These are phyloP conservation scores for Bacidia rubella DNA, from an alignment of 495 filamentous ascomycete species.

Conservation along the genomic window DNA sequence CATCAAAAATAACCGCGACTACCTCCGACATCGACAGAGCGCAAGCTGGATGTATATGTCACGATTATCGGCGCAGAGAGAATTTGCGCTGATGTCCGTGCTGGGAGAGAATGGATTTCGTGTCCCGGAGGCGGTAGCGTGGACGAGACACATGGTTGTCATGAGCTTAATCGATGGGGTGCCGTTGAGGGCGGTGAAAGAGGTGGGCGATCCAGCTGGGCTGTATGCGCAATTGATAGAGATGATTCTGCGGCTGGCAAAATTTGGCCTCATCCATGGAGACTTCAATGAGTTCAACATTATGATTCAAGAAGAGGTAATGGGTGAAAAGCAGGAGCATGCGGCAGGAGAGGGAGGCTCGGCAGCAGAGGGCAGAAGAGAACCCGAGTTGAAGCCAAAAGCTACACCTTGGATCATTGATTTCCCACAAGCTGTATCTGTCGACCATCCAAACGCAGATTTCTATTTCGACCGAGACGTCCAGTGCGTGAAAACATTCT, in stretches of 20 bases:
- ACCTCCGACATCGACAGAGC: constrained; percentile 65
- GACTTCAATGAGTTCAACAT: constrained; percentile 99
- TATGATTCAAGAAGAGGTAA: constrained; percentile 61
- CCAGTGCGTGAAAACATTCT: constrained; percentile 84
- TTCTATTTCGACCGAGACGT: constrained; percentile 96
- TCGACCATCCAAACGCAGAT: constrained; percentile 81
- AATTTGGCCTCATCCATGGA: constrained; percentile 84
- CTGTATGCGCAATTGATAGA: constrained; percentile 84
- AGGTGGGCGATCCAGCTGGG: constrained; percentile 59
- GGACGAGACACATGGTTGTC: constrained; percentile 86
- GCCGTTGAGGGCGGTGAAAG: constrained; percentile 72
- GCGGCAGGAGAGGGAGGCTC: neutral
- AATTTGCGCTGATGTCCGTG: constrained; percentile 84
- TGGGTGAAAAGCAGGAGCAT: neutral
- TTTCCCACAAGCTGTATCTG: constrained; percentile 97
- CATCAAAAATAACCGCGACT: constrained; percentile 91
- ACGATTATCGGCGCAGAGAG: constrained; percentile 78
- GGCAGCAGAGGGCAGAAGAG: neutral
- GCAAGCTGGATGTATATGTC: constrained; percentile 97
- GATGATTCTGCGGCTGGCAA: constrained; percentile 73
- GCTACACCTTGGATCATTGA: constrained; percentile 76
- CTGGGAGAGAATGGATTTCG: constrained; percentile 70
- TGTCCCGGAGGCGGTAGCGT: constrained; percentile 73
- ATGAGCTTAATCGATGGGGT: constrained; percentile 86
- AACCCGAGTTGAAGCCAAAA: constrained; percentile 1